phyloP scores from a whole-genome alignment of 495 filamentous ascomycete species.

The Cladorrhinum samala region DNA sequence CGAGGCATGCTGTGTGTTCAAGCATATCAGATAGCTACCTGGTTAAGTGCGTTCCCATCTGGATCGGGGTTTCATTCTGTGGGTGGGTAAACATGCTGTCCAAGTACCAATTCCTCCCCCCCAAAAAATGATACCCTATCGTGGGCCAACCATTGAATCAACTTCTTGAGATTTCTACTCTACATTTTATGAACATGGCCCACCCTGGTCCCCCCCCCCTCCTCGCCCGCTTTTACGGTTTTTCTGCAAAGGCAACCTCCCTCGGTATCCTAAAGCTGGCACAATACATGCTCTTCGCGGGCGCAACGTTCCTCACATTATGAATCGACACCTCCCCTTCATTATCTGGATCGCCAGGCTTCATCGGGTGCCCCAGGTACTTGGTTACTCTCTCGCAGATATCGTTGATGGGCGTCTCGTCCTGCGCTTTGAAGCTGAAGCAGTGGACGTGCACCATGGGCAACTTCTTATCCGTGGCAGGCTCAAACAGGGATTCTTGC shows the following conservation, averaged over 20 bases:
- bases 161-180: no score
- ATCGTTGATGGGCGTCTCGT: constrained; percentile 50
- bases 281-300: constrained; percentile 94
- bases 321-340: constrained; percentile 58
- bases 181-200: no score
- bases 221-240: constrained; percentile 23
- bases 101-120: no score
- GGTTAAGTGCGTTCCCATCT: no score
- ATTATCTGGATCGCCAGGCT: constrained; percentile 46
- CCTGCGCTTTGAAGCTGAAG: constrained; percentile 71
- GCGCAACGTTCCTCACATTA: constrained; percentile 83
- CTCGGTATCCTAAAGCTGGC: constrained; percentile 78
- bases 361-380: constrained; percentile 56
- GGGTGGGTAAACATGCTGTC: no score
- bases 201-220: no score
- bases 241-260: constrained; percentile 67
- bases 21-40: no score
- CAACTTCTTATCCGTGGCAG: constrained; percentile 50
- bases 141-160: no score
- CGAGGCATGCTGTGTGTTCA: no score
- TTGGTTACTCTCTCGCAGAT: constrained; percentile 63
- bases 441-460: constrained; percentile 90
- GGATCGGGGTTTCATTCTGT: no score
- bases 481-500: constrained; percentile 58
- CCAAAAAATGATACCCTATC: no score